Conservation (phyloP, 2,329 filamentous ascomycete genomes). For the Sphaceloma murrayae region DNA sequence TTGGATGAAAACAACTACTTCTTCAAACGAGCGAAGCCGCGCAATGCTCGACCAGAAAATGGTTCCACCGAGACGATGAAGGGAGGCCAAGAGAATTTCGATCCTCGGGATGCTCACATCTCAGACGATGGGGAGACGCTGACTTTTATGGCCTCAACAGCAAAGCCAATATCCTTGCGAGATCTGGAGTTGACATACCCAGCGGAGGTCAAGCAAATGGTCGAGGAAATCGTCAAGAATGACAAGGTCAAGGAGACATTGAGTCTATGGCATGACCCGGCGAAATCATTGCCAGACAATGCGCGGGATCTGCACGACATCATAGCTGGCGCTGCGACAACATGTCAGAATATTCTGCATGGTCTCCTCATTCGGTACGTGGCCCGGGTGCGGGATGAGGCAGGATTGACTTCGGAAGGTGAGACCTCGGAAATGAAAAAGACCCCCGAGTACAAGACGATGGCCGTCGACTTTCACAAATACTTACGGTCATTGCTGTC, state of each 20-base stretch:
- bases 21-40: slow-evolving; percentile 36
- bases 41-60: too few species aligned
- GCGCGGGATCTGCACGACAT: slow-evolving; percentile 7
- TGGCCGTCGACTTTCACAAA: slow-evolving; percentile 35
- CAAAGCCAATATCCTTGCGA: background rate
- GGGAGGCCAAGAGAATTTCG: too few species aligned
- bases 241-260: background rate
- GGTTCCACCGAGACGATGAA: too few species aligned
- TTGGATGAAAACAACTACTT: slow-evolving; percentile 48
- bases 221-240: slow-evolving; percentile 4
- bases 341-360: slow-evolving; percentile 9
- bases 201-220: slow-evolving; percentile 4
- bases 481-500: slow-evolving; percentile 50
- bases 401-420: slow-evolving; percentile 12
- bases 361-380: slow-evolving; percentile 3
- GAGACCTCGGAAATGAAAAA: slow-evolving; percentile 16
- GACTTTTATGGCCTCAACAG: too few species aligned
- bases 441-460: slow-evolving; percentile 18
- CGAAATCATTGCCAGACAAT: background rate
- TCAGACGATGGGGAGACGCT: too few species aligned
- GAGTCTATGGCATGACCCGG: background rate
- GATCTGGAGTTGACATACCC: background rate
- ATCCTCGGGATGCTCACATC: too few species aligned
- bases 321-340: slow-evolving; percentile 16
- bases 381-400: background rate